Evolutionary conservation across 1,284 basidiomycete genomes (phyloP).

Genomic region (Vanrija pseudolonga): DNA sequence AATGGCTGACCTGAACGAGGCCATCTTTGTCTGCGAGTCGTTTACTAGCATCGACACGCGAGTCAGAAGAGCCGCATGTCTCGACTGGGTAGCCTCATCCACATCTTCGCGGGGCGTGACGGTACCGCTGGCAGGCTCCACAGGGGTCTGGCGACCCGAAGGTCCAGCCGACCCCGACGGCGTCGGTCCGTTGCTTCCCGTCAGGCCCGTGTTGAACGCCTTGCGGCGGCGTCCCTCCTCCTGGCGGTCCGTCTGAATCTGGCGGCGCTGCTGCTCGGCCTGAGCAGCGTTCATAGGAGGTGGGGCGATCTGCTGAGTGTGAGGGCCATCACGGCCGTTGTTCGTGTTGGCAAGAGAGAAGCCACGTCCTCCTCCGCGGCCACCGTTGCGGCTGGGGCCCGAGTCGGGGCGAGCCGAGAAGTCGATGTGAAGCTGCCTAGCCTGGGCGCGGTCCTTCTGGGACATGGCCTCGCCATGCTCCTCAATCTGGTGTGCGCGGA

Average conservation of each 20-base stretch:
- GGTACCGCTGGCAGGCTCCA: constrained; percentile 28
- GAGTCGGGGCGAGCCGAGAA: constrained; percentile 54
- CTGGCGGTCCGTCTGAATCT: constrained; percentile 34
- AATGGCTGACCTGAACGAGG: constrained; percentile 74
- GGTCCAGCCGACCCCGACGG: not conserved
- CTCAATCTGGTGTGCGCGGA: constrained; percentile 81
- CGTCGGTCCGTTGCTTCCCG: not conserved
- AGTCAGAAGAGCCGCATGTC: constrained; percentile 65
- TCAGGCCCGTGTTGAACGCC: constrained; percentile 65
- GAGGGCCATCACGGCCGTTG: constrained; percentile 9
- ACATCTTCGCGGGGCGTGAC: constrained; percentile 44
- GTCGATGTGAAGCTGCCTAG: constrained; percentile 70
- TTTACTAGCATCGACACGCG: constrained; percentile 65
- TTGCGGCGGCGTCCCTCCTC: constrained; percentile 41
- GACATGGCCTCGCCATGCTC: constrained; percentile 76
- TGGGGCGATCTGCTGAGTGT: constrained; percentile 36
- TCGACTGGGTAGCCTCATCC: constrained; percentile 46
- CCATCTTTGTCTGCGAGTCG: constrained; percentile 67
- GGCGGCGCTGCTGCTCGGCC: constrained; percentile 39
- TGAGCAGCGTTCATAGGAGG: constrained; percentile 38
- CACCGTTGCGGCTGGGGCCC: constrained; percentile 11
- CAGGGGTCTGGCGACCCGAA: constrained; percentile 6
- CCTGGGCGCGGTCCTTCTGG: constrained; percentile 70
- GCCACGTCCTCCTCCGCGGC: constrained; percentile 31
- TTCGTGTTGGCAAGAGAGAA: constrained; percentile 23